These are phyloP conservation scores for Hygrocybe punicea DNA, from an alignment of 768 basidiomycete genomes.

Conservation along the genomic window DNA sequence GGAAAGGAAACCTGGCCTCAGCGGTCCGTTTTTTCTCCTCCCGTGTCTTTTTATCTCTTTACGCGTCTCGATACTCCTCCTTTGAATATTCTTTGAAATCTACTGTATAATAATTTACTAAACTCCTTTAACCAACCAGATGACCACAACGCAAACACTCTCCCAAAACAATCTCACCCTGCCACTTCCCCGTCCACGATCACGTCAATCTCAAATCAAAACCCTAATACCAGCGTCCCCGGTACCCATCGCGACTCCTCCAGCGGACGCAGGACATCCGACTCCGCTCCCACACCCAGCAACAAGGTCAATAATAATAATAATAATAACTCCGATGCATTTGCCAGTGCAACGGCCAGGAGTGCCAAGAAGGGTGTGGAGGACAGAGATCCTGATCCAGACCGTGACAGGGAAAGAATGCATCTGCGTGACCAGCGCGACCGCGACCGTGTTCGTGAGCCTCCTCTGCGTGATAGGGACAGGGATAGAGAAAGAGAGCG, in stretches of 20 bases:
- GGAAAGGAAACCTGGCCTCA: background rate
- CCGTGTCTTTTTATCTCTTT: background rate
- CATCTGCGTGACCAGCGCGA: background rate
- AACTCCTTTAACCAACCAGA: too few relatives aligned
- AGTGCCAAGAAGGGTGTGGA: background rate
- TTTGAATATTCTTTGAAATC: too few relatives aligned
- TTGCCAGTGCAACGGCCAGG: too few relatives aligned
- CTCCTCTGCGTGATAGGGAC: constrained; percentile 13
- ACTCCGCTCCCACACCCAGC: too few relatives aligned
- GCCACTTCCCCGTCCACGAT: too few relatives aligned
- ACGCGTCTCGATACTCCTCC: background rate
- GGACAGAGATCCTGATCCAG: constrained; percentile 13
- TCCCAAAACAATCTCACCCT: too few relatives aligned
- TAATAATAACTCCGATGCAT: too few relatives aligned
- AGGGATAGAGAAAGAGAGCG: constrained; percentile 14
- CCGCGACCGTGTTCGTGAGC: constrained; percentile 20
- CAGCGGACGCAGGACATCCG: background rate
- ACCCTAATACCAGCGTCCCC: too few relatives aligned
- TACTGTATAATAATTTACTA: too few relatives aligned
- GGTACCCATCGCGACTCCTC: background rate
- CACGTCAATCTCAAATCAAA: too few relatives aligned
- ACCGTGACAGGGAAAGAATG: constrained; percentile 16
- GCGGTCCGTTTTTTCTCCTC: background rate
- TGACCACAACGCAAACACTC: too few relatives aligned
- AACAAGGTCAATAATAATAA: too few relatives aligned